Evolutionary conservation across 768 basidiomycete species (phyloP).

Genomic region (Suillus brevipes): DNA sequence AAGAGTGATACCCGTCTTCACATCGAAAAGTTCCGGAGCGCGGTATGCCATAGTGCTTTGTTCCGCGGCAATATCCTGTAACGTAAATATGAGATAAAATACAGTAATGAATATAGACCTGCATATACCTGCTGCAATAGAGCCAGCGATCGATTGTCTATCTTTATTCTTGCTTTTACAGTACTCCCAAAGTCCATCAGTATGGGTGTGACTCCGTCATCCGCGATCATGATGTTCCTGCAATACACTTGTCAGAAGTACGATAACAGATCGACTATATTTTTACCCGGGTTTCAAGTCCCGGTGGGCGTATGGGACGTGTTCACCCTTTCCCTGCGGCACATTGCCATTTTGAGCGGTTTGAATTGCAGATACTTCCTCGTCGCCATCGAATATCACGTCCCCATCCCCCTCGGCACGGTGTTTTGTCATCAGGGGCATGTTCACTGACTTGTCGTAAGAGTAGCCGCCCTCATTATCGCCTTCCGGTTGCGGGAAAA

Average conservation of each 20-base stretch:
- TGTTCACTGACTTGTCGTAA: constrained; percentile 49
- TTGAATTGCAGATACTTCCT: constrained; percentile 54
- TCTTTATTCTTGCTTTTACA: constrained; percentile 77
- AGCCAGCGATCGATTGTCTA: constrained; percentile 85
- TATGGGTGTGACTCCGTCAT: constrained; percentile 81
- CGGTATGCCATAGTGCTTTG: constrained; percentile 99
- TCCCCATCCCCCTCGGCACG: constrained; percentile 55
- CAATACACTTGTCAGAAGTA: constrained; percentile 9
- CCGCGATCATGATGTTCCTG: constrained; percentile 96
- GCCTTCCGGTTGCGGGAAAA: constrained; percentile 75
- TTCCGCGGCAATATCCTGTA: constrained; percentile 90
- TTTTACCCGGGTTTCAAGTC: constrained; percentile 95
- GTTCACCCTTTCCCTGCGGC: constrained; percentile 44
- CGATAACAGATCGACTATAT: neutral
- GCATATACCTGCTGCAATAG: constrained; percentile 78
- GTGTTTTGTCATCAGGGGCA: constrained; percentile 63
- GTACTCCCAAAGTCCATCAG: constrained; percentile 99
- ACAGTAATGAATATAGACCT: neutral
- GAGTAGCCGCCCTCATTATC: constrained; percentile 75
- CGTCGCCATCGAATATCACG: constrained; percentile 78
- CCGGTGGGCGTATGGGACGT: constrained; percentile 92
- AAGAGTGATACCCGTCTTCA: constrained; percentile 82
- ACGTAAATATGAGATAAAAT: constrained; percentile 1
- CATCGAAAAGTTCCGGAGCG: constrained; percentile 96
- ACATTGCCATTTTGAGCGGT: constrained; percentile 38